Percentiles rank a stretch among this genome's conserved stretches.
These are phyloP conservation scores for Pharus latifolius DNA, from an alignment of 176 grass and related monocot genomes.

Conservation along the genomic window DNA sequence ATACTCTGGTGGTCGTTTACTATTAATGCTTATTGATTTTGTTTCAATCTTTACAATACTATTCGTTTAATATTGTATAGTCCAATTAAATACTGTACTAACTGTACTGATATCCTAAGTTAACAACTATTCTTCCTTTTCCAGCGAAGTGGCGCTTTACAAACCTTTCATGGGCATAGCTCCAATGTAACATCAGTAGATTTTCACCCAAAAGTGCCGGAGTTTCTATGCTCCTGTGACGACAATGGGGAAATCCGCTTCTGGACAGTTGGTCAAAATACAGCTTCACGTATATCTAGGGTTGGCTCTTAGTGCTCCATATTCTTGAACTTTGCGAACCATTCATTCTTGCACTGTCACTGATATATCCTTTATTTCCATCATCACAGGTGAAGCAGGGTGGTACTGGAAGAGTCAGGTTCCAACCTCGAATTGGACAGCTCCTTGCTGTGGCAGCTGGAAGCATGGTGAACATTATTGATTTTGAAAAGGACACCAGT, in stretches of 20 bases:
- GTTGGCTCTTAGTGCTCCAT: slow-evolving; percentile 15
- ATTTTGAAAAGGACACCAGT: slow-evolving; percentile 49
- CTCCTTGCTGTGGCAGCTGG: slow-evolving; percentile 73
- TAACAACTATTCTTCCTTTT: slow-evolving; percentile 4
- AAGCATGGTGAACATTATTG: slow-evolving; percentile 64
- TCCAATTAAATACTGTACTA: not conserved
- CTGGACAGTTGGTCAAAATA: slow-evolving; percentile 47
- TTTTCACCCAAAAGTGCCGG: slow-evolving; percentile 57
- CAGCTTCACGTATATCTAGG: slow-evolving; percentile 35
- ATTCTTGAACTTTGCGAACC: not conserved
- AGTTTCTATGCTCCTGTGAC: slow-evolving; percentile 53
- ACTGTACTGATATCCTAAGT: not conserved
- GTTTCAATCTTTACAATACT: not conserved
- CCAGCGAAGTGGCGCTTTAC: slow-evolving; percentile 39
- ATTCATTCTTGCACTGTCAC: not conserved
- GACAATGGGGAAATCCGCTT: slow-evolving; percentile 63
- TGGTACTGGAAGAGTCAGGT: slow-evolving; percentile 60
- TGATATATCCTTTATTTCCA: slow-evolving; percentile 3
- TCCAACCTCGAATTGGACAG: slow-evolving; percentile 70
- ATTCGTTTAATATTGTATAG: not conserved
- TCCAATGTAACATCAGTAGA: slow-evolving; percentile 67
- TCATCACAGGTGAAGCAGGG: slow-evolving; percentile 47
- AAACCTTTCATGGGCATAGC: slow-evolving; percentile 43
- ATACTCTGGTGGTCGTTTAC: not conserved
- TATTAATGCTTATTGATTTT: not conserved